Evolutionary conservation across 2,329 filamentous ascomycete genomes (phyloP), one percentile per base, ranked within the genome.

Genomic region (Trichophyton simii): DNA sequence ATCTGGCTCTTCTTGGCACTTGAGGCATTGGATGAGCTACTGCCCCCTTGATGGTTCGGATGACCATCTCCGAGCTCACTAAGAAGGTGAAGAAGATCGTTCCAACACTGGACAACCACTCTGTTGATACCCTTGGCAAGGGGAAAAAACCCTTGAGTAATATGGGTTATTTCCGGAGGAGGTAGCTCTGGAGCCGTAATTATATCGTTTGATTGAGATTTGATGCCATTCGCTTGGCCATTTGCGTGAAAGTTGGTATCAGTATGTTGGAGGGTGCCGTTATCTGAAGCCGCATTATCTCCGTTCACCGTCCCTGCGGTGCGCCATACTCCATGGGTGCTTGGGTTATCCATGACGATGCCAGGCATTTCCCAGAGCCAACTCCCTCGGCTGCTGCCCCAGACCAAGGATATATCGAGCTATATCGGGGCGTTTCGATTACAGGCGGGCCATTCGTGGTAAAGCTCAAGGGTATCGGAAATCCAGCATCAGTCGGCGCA

Each of bases 51-150:
- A 42, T 78, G 72, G 1, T 83, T 80, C 18, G 86, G 68, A 28
- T 86, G 83, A 70, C 89, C 83, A 62, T 85, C 82, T 34, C 87
- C 84, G 73, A 96, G 77, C 63, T 86, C 83, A 42, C 80, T 76
- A 50, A 96, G 81, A 64, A 87, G 80, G 7, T 88, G 85, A 57
- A 83, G 80, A 36, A 97, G 79, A 60, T 87, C 83, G 70, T 89
- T 89, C 74, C 91, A 91, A 57, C 88, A 90, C 68, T 87, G 84
- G 73, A 96, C 91, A 38, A 89, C 87, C 42, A 94, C 82, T 66
- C 94, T 85, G 65, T 84, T 83, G 59, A 97, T 80, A 54, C 99
- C 77, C 13, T 82, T 82, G 3, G 86, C 85, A 20, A 97, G 80
- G 3, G 89, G 86, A 61, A 92, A 81, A 71, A 91, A 95, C 38